Evolutionary conservation across 2,329 filamentous ascomycete genomes (phyloP), one percentile per base, ranked within the genome.

Genomic region (Bipolaris victoriae): DNA sequence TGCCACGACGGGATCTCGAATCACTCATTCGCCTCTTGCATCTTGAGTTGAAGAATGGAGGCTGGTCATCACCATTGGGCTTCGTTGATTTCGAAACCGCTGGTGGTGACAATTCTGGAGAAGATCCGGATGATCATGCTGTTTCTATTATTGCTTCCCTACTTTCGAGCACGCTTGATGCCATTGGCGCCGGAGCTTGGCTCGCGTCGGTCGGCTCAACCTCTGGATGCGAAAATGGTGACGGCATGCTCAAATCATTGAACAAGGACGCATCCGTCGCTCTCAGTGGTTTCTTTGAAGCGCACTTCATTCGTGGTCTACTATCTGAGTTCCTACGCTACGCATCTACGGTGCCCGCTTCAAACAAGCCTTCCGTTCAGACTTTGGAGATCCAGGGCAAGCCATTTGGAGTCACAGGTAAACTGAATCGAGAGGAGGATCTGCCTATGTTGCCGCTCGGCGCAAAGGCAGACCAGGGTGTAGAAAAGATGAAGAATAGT

Each of bases 111-210:
- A 57, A 75, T 13, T 75, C 79, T 22, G 76, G 78, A n/a, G 80
- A 82, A 7, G 78, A 81, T 3, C 84, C 86, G 0, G 85, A 88
- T 18, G 87, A 92, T 66, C 85, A 86, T 48, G 86, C 88, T 49
- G 88, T 93, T 63, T 82, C 85, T 15, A 84, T 91, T 39, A 88
- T 94, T 60, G 86, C 89, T 15, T 86, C 88, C 62, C 80, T 94
- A 3, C 82, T 93, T 29, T 87, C 87, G 61, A 86, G 87, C 67
- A 90, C 90, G 59, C 82, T 94, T 41, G 90, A 94, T 74, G 87
- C 90, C 0, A 84, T 94, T 15, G 90, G 90, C 1, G 83, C 88
- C 9, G 86, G 86, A 52, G 90, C 90, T 18, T 93, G 90, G 90
- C 81, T 93, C 43, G 65, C 72, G 2, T 56, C 64, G 5, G 63